These are phyloP conservation scores for Salix udensis DNA, from an alignment of 345 rosid genomes.

Conservation along the genomic window DNA sequence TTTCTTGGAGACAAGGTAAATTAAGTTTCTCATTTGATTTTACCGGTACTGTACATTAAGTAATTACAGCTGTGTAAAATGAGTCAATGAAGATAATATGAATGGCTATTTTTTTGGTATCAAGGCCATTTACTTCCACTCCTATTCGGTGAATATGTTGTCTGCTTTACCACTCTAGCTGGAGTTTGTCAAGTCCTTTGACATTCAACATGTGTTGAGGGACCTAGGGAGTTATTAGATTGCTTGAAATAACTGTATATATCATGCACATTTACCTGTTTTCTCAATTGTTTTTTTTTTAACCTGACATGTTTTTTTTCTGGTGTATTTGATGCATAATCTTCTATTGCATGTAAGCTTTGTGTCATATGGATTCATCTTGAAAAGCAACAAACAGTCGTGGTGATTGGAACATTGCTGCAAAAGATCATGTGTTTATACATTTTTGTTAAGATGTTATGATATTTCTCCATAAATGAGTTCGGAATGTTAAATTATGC, in stretches of 20 bases:
- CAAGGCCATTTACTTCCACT: neutral
- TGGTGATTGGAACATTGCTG: neutral
- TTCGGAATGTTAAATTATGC: neutral
- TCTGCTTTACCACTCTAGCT: neutral
- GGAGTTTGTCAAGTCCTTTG: neutral
- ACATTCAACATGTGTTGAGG: neutral
- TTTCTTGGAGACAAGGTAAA: neutral
- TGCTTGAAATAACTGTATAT: neutral
- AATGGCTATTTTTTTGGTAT: neutral
- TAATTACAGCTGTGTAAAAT: neutral
- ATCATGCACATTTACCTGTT: neutral
- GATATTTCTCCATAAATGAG: neutral
- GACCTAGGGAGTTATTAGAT: neutral
- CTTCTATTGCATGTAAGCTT: neutral
- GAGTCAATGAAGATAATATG: neutral
- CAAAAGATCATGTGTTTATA: neutral
- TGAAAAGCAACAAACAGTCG: neutral
- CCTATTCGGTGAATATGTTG: neutral
- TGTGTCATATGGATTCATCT: neutral
- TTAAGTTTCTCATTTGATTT: neutral
- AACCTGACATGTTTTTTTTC: neutral
- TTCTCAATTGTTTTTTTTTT: neutral
- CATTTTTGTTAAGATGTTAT: neutral
- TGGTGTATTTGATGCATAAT: neutral
- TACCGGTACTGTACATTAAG: neutral